Evolutionary conservation across 75 land plant genomes (phyloP), one percentile per base, ranked within the genome.

Genomic region (Sequoia sempervirens): DNA sequence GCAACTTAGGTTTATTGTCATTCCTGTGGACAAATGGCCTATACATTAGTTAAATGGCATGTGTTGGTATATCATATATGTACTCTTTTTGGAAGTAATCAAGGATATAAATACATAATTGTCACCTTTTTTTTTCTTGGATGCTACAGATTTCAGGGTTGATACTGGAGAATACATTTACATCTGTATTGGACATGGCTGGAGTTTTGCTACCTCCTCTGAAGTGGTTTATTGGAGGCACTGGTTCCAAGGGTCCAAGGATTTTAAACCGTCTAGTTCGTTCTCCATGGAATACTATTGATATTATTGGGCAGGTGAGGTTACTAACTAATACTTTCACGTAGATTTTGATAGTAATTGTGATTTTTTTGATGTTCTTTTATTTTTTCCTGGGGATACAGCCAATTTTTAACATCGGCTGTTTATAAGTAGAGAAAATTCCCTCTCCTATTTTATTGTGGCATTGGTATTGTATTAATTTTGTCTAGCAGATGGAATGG

Each of bases 221-320:
- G 34, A 97, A 92, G 85, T 97, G 92, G 91, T 91, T 97, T 79
- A 93, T 97, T 82, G 98, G 99, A 68, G 95, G 95, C 83, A 89
- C 83, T 88, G 89, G 88, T 13, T 87, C 92, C 80, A 93, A 89
- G 81, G 96, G 98, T 83, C 92, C 85, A 38, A 91, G 85, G 83
- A 41, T 94, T 83, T 90, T 97, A 61, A 97, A 97, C 84, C 93
- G 86, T 85, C 79, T 94, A 81, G 99, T 97, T 32, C 92, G 96
- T n/a, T 97, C 99, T 56, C 99, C 99, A 58, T 97, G 99, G 99
- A 93, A 84, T 41, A 97, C 99, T 41, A 91, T 96, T 86, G 98
- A 96, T 79, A 75, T 94, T 61, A 84, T 97, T 83, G 91, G 90
- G 61, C 37, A 96, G 94, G 99, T 97, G 64, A 79, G 80, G 50